A percentile compares a stretch with the other conserved stretches of the same genome.
phyloP scores from a whole-genome alignment of 495 filamentous ascomycete genomes.

The Neurospora tetrasperma region DNA sequence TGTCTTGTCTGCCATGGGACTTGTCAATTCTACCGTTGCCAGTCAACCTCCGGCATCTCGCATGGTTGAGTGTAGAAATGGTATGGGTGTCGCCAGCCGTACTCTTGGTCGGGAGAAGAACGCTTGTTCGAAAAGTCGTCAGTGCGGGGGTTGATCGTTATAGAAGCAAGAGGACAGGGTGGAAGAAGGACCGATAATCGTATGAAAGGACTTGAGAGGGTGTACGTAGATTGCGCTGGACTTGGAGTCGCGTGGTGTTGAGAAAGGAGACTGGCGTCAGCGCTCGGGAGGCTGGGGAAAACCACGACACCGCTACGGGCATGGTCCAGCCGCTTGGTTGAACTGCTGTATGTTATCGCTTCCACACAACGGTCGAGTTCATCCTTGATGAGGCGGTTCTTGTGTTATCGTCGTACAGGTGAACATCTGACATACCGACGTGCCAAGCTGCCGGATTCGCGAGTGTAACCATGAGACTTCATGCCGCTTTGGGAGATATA shows the following conservation, averaged over 20 bases:
- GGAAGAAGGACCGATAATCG: background rate
- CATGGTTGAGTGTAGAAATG: background rate
- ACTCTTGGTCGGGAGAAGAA: background rate
- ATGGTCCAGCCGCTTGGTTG: fast-evolving
- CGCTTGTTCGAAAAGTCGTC: background rate
- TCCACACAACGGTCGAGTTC: background rate
- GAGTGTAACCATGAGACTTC: background rate
- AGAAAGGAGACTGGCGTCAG: background rate
- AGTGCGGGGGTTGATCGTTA: background rate
- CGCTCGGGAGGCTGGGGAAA: background rate
- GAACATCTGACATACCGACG: background rate
- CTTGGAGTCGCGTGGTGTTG: background rate
- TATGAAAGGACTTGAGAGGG: fast-evolving
- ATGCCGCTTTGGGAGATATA: background rate
- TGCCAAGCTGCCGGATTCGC: background rate
- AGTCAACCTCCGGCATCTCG: background rate
- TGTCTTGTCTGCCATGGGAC: background rate
- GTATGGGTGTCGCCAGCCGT: background rate
- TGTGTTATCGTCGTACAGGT: background rate
- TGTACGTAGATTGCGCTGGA: background rate
- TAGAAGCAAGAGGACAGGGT: background rate
- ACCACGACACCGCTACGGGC: too few species aligned
- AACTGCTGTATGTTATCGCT: background rate
- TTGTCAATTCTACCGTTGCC: background rate
- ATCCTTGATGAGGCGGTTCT: background rate